Base-by-base conservation (phyloP, 768 basidiomycete genomes). In the Mycena alexandri region DNA sequence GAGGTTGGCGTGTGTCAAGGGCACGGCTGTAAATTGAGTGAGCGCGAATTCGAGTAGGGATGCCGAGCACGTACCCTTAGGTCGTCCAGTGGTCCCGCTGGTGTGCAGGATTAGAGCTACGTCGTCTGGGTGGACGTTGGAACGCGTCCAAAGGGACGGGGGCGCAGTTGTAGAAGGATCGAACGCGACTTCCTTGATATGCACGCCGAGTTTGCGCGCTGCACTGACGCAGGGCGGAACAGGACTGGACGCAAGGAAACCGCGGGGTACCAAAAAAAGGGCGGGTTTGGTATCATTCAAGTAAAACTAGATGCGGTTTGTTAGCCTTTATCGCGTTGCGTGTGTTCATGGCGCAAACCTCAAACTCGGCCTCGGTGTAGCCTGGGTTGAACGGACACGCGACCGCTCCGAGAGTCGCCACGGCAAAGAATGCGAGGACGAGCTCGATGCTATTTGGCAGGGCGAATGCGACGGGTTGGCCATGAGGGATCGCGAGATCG, bases 1-100 rank as follows among this genome's bases (percentile, higher is more conserved):
- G 43, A 63, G 62, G 46, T 63, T 63, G 21, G 24, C 62, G 36
- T 63, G 62, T 0, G 62, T 54, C 9, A 63, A 38, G 41, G 62
- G 62, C 24, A 63, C 62, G 29, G 62, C 62, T 61, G 10, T 6
- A n/a, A 12, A 38, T 38, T 2, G 17, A 21, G 16, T 60, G 7
- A 52, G 50, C 13, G 19, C 0, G 22, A 19, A 33, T 33, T 12
- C 12, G 12, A 1, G 11, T 2, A 38, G 10, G 9, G 10, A 38
- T 21, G n/a, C 2, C n/a, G n/a, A 21, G 11, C 13, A 55, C 24
- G 5, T 54, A 63, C 53, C 62, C 24, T 65, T 65, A 24, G 63
- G 63, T n/a, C 63, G 63, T 8, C 63, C 63, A 22, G 63, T 65
- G 24, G 63, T 65, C n/a, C 63, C 63, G 41, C 55, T 58, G 29